Conservation (phyloP, 805 yeast genomes). For the Candida nonsorbophila region DNA sequence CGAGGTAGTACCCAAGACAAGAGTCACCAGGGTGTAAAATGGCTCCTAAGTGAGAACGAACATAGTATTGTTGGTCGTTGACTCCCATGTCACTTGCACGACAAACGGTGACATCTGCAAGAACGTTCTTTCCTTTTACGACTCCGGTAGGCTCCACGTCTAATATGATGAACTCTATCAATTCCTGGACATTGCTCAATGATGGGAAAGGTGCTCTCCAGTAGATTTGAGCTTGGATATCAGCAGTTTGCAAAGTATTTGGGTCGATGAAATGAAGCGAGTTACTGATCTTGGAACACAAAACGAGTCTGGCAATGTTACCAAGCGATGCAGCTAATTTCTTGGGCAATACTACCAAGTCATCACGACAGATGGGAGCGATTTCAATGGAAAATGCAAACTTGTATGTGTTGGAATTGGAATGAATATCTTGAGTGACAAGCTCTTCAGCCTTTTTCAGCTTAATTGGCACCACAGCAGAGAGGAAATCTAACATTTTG, state of each 20-base stretch:
- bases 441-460: conserved; percentile 85
- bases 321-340: conserved; percentile 81
- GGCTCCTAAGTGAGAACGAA: conserved; percentile 90
- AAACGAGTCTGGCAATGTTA: conserved; percentile 70
- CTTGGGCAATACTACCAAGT: conserved; percentile 85
- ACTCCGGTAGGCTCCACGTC: conserved; percentile 92
- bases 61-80: conserved; percentile 76
- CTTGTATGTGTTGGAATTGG: conserved; percentile 83
- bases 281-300: conserved; percentile 83
- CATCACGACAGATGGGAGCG: conserved; percentile 96
- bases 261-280: conserved; percentile 86
- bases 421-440: conserved; percentile 86
- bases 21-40: conserved; percentile 96
- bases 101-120: conserved; percentile 91
- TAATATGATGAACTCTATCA: conserved; percentile 82
- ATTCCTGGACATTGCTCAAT: conserved; percentile 66
- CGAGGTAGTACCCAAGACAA: conserved; percentile 82
- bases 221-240: conserved; percentile 62
- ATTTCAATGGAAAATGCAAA: conserved; percentile 90
- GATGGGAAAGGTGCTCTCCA: conserved; percentile 82
- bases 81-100: conserved; percentile 83
- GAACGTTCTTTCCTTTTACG: conserved; percentile 67
- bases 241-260: conserved; percentile 69
- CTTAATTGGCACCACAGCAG: conserved; percentile 79
- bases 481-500: conserved; percentile 87